phyloP scores from a whole-genome alignment of 2,329 filamentous ascomycete genomes.

The Gyromitra esculenta region DNA sequence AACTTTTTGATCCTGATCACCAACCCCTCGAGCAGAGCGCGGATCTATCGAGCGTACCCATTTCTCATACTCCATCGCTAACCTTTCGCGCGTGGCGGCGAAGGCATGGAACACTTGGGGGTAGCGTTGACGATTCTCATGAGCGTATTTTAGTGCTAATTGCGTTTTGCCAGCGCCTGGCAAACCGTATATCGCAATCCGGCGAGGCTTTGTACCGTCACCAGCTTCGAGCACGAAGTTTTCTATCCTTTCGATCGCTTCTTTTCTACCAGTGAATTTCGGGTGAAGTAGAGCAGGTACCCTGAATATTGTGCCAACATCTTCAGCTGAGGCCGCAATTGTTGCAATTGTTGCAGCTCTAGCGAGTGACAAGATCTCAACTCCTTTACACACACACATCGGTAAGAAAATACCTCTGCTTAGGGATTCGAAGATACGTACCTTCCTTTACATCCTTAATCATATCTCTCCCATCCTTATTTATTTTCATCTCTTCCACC shows the following conservation, averaged over 20 bases:
- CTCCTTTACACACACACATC: background rate
- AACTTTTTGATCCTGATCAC: slow-evolving; percentile 4
- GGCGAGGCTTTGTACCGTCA: background rate
- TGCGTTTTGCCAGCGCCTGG: slow-evolving; percentile 28
- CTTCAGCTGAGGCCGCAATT: background rate
- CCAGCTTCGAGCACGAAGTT: background rate
- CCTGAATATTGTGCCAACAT: background rate
- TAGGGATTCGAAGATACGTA: background rate
- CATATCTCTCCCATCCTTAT: slow-evolving; percentile 13
- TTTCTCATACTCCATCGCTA: slow-evolving; percentile 15
- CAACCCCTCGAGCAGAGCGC: background rate
- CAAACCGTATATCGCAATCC: slow-evolving; percentile 24
- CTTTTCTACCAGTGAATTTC: slow-evolving; percentile 9
- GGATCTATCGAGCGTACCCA: slow-evolving; percentile 7
- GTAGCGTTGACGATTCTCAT: slow-evolving; percentile 3
- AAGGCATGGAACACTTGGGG: slow-evolving; percentile 12
- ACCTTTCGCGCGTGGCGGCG: slow-evolving; percentile 2
- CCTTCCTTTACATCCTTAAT: background rate
- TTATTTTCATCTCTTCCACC: slow-evolving; percentile 18
- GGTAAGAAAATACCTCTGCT: background rate
- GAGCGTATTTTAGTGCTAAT: slow-evolving; percentile 28
- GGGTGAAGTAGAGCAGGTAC: slow-evolving; percentile 17
- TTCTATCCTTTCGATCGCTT: background rate
- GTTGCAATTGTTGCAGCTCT: background rate
- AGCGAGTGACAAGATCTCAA: background rate